A percentile compares a stretch with the other conserved stretches of the same genome.
Conservation (phyloP, 2,329 filamentous ascomycete genomes). For the Teratosphaeria destructans region DNA sequence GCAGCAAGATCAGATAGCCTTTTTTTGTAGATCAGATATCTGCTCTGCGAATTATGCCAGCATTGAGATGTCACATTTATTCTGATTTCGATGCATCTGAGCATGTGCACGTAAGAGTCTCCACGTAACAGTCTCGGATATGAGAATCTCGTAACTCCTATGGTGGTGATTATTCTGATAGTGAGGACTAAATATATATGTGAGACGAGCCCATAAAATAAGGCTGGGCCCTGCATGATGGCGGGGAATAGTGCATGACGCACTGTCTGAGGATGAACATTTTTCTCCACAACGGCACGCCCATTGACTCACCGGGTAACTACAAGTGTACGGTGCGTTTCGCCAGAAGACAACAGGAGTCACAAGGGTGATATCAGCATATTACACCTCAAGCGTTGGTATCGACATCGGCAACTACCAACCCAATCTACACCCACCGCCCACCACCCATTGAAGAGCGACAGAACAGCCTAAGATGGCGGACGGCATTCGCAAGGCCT, state of each 20-base stretch:
- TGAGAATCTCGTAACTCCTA: no score
- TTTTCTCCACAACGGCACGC: not conserved
- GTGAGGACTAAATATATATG: not conserved
- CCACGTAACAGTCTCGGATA: no score
- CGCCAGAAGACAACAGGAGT: not conserved
- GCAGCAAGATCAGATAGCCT: not conserved
- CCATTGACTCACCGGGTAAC: not conserved
- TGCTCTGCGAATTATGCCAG: not conserved
- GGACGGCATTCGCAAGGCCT: conserved; percentile 41
- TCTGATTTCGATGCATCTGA: not conserved
- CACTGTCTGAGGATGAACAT: not conserved
- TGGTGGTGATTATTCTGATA: not conserved
- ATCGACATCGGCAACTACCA: not conserved
- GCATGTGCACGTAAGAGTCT: no score
- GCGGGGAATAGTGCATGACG: not conserved
- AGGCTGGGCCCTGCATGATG: not conserved
- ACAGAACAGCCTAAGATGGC: not conserved
- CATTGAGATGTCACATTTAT: not conserved
- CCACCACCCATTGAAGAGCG: not conserved
- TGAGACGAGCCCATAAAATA: not conserved
- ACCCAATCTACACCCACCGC: not conserved
- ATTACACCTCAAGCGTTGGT: not conserved
- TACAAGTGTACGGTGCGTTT: not conserved
- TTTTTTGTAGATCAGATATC: not conserved
- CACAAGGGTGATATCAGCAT: not conserved